phyloP scores from a whole-genome alignment of 148 eudicot species.

The Cornus florida region DNA sequence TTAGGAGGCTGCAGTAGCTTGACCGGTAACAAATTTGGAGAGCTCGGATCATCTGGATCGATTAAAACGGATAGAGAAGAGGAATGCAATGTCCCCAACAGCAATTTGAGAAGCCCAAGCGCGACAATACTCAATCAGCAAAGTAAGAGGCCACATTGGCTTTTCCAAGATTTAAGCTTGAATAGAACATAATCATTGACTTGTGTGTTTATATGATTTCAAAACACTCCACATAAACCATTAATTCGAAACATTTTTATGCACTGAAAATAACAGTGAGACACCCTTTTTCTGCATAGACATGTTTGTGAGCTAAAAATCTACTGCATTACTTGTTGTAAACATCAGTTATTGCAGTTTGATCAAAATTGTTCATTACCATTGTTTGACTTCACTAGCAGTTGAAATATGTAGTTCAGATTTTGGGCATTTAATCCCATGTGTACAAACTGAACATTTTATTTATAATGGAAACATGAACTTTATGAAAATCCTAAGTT shows the following conservation, averaged over 20 bases:
- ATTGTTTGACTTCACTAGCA: too few species aligned
- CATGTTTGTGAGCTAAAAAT: too few species aligned
- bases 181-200: slow-evolving; percentile 24
- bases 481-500: too few species aligned
- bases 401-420: too few species aligned
- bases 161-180: slow-evolving; percentile 34
- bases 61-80: background rate
- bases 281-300: background rate
- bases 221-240: background rate
- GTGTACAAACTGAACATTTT: too few species aligned
- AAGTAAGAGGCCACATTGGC: slow-evolving; percentile 30
- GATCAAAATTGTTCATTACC: too few species aligned
- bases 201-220: background rate
- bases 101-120: slow-evolving; percentile 13
- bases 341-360: too few species aligned
- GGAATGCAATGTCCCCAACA: background rate
- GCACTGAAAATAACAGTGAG: background rate
- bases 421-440: too few species aligned
- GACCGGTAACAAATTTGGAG: background rate
- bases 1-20: background rate
- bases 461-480: too few species aligned
- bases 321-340: too few species aligned
- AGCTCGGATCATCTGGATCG: background rate
- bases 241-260: background rate
- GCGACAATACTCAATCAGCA: slow-evolving; percentile 11